Evolutionary conservation across 768 basidiomycete species (phyloP).

Genomic region (Amanita muscaria): DNA sequence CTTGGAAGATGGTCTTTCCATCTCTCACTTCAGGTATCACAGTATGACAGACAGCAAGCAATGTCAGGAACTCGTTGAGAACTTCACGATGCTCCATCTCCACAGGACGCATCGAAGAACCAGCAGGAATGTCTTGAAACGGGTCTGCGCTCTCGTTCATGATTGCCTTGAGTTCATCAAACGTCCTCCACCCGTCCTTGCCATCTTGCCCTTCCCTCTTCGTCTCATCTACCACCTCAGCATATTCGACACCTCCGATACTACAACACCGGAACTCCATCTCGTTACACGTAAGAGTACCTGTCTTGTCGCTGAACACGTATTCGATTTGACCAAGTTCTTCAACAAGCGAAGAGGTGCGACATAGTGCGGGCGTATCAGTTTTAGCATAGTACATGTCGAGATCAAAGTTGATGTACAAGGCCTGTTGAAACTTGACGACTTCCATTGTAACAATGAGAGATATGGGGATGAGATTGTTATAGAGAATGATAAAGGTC

Average conservation of each 20-base stretch:
- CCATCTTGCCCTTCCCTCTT: constrained; percentile 56
- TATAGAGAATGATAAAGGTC: constrained; percentile 97
- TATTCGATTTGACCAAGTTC: constrained; percentile 98
- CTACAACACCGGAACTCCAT: constrained; percentile 95
- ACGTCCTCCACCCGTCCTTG: constrained; percentile 67
- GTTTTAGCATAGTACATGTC: constrained; percentile 97
- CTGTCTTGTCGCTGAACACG: constrained; percentile 92
- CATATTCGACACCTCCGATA: constrained; percentile 83
- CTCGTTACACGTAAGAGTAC: constrained; percentile 93
- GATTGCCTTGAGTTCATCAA: constrained; percentile 57
- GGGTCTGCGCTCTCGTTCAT: constrained; percentile 49
- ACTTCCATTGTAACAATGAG: constrained; percentile 99
- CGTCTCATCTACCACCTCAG: constrained; percentile 84
- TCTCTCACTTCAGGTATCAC: constrained; percentile 91
- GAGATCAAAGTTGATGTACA: constrained; percentile 92
- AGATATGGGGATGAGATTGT: constrained; percentile 98
- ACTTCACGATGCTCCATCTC: constrained; percentile 41
- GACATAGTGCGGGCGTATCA: constrained; percentile 93
- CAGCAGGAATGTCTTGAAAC: constrained; percentile 41
- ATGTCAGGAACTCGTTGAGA: constrained; percentile 63
- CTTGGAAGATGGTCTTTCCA: constrained; percentile 90
- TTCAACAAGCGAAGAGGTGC: constrained; percentile 97
- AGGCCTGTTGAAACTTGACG: constrained; percentile 97
- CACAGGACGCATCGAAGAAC: constrained; percentile 19
- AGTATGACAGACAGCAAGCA: constrained; percentile 94